phyloP scores from a whole-genome alignment of 192 early-diverging fungal species.

The Coemansia guatemalensis region DNA sequence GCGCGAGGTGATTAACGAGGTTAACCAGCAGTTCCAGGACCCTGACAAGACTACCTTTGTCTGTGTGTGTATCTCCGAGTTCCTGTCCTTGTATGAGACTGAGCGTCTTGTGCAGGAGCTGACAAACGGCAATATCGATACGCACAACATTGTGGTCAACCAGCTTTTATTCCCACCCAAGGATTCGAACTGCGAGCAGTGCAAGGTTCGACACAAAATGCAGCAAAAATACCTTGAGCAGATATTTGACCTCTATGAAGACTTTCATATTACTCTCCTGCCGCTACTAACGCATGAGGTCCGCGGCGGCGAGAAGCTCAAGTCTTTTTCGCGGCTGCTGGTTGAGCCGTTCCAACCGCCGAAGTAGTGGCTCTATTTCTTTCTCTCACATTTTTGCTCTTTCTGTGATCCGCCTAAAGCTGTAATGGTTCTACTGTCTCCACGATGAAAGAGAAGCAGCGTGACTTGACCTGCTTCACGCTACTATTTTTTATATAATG shows the following conservation, averaged over 20 bases:
- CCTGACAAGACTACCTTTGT: constrained; percentile 98
- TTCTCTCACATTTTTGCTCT: not conserved
- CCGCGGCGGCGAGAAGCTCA: constrained; percentile 90
- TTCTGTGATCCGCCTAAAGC: not conserved
- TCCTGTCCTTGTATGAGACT: constrained; percentile 99
- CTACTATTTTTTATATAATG: no score
- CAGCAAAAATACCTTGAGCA: constrained; percentile 98
- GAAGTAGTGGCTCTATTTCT: constrained; percentile 18
- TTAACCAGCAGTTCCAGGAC: constrained; percentile 99
- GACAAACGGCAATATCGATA: constrained; percentile 95
- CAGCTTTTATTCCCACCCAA: constrained; percentile 94
- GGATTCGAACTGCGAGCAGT: constrained; percentile 83
- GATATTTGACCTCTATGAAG: constrained; percentile 98
- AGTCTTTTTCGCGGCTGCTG: constrained; percentile 89
- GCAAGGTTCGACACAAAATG: constrained; percentile 94
- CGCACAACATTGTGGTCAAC: constrained; percentile 99
- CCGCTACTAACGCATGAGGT: constrained; percentile 96
- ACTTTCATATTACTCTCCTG: constrained; percentile 95
- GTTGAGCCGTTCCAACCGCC: constrained; percentile 71
- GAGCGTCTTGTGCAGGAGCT: constrained; percentile 99
- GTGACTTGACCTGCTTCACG: no score
- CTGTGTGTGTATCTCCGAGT: constrained; percentile 99
- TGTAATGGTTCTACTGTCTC: not conserved
- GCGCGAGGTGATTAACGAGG: constrained; percentile 95
- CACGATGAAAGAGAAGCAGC: no score